Base-by-base conservation (phyloP, 164 flowering plant species). In the Nelumbo lutea region DNA sequence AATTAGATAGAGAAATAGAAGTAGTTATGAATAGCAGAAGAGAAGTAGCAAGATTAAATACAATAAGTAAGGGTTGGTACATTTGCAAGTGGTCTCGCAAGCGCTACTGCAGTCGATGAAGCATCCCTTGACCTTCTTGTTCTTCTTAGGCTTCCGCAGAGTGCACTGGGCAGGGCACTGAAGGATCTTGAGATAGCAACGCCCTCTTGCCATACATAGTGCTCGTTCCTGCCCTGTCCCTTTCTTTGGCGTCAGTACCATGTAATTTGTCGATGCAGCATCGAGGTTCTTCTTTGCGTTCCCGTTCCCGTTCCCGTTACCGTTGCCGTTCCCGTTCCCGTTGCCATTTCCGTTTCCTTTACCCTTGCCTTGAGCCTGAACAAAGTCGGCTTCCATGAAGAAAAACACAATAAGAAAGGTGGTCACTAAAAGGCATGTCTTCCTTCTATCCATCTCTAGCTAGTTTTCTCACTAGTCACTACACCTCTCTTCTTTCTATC, bases 71-170 rank as follows among this genome's bases (percentile, higher is more conserved):
- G 27, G 27, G 27, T 27, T 27, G 27, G 27, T 82, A 84, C 87
- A 66, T 67, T 82, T 84, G 88, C 88, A 84, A 52, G 88, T 83
- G 51, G 73, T 84, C 73, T 88, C 90, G 59, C 88, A 88, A 73
- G 79, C 83, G 82, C 81, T 83, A 66, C 84, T 75, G 74, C 90
- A 84, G 74, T 86, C 78, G 4, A 85, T 64, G 71, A 74, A 80
- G 79, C 92, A 88, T n/a, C 83, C 87, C 73, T 88, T 88, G 5
- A 52, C 48, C 76, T 82, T 83, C 77, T 75, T 84, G 70, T 80
- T 78, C 64, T 71, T 56, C 79, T 71, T 81, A 4, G 89, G 91
- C 79, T 84, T 85, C 78, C 86, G 79, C 64, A 67, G 40, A 0
- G 77, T 67, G 80, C 92, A 88, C 62, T 88, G 70, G 27, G 66